Percentiles rank a stretch among this genome's conserved stretches.
These are phyloP conservation scores for Citrus sp. DNA, from an alignment of 345 rosid genomes.

Conservation along the genomic window DNA sequence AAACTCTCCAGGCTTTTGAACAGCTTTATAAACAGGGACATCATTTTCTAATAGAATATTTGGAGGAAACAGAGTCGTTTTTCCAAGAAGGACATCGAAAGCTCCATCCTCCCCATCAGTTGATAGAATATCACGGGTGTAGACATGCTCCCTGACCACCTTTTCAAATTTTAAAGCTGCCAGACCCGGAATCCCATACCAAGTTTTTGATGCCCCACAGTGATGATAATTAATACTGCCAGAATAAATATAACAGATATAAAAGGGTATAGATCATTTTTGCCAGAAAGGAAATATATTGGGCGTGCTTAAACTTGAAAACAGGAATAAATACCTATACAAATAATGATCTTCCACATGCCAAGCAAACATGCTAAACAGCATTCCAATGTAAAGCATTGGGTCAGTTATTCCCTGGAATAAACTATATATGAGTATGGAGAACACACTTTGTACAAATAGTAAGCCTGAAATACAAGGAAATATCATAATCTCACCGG, in stretches of 20 bases:
- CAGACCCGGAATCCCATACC: slow-evolving; percentile 98
- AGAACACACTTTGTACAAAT: neutral
- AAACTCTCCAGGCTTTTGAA: slow-evolving; percentile 97
- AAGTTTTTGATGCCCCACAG: slow-evolving; percentile 98
- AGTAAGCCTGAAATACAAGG: neutral
- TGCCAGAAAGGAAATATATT: neutral
- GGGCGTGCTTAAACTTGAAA: neutral
- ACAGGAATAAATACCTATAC: slow-evolving; percentile 60
- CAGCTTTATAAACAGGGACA: slow-evolving; percentile 96
- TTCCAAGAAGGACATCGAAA: slow-evolving; percentile 93
- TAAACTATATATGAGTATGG: slow-evolving; percentile 16
- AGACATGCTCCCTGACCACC: slow-evolving; percentile 84
- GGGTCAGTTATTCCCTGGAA: slow-evolving; percentile 99
- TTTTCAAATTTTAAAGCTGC: slow-evolving; percentile 92
- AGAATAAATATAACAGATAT: neutral
- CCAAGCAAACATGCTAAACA: slow-evolving; percentile 99
- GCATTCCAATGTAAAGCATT: slow-evolving; percentile 99
- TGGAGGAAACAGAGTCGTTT: slow-evolving; percentile 96
- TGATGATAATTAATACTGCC: slow-evolving; percentile 98
- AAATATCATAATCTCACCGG: slow-evolving; percentile 43
- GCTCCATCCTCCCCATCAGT: slow-evolving; percentile 92
- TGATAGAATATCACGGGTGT: slow-evolving; percentile 68
- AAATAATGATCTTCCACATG: slow-evolving; percentile 99
- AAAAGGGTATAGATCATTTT: neutral
- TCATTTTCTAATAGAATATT: slow-evolving; percentile 72